phyloP scores from a whole-genome alignment of 306 rosid genomes.

The Medicago ruthenica region DNA sequence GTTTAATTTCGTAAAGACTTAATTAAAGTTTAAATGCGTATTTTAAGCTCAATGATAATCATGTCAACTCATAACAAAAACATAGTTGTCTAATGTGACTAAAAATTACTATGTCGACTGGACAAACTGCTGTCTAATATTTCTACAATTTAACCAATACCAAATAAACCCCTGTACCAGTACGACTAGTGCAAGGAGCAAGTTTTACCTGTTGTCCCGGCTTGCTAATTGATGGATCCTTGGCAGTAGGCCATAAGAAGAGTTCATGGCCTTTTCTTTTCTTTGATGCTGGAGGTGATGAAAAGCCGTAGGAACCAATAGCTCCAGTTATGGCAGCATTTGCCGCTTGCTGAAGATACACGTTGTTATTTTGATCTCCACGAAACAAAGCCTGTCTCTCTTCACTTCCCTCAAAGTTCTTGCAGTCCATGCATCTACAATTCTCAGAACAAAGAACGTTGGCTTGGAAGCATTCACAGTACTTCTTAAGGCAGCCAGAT shows the following conservation, averaged over 20 bases:
- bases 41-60: constrained; percentile 20
- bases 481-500: constrained; percentile 97
- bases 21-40: constrained; percentile 5
- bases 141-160: constrained; percentile 15
- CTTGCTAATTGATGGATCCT: constrained; percentile 75
- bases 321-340: constrained; percentile 99
- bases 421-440: constrained; percentile 99
- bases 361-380: constrained; percentile 83
- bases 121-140: no score
- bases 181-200: constrained; percentile 32
- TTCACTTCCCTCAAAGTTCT: constrained; percentile 99
- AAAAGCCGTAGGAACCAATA: constrained; percentile 93
- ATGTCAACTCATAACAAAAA: constrained; percentile 13
- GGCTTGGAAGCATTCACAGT: constrained; percentile 99
- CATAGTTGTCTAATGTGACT: constrained; percentile 22
- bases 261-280: constrained; percentile 83
- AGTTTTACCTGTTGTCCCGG: constrained; percentile 78
- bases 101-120: not conserved
- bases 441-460: constrained; percentile 98
- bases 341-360: constrained; percentile 89
- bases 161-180: constrained; percentile 15
- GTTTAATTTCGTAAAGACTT: no score
- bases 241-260: constrained; percentile 67
- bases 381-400: constrained; percentile 97
- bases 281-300: constrained; percentile 81